Evolutionary conservation across 306 rosid genomes (phyloP).

Genomic region (Citrullus mucosospermus): DNA sequence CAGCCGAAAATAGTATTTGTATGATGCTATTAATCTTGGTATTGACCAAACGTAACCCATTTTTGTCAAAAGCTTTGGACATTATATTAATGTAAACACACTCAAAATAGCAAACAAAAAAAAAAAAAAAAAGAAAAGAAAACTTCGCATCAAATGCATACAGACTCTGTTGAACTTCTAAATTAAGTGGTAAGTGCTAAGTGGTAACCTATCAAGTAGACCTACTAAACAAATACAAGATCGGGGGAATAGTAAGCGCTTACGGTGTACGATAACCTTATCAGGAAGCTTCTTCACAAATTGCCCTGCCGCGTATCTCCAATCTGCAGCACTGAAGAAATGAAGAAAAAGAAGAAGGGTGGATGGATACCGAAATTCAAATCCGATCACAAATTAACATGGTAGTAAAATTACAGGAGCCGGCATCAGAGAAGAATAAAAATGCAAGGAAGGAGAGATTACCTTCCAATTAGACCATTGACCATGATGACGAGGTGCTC

Average conservation of each 20-base stretch:
- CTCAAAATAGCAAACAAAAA: not conserved
- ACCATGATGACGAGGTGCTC: slow-evolving; percentile 77
- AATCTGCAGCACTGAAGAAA: slow-evolving; percentile 65
- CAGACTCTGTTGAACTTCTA: not conserved
- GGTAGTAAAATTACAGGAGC: not conserved
- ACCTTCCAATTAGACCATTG: slow-evolving; percentile 83
- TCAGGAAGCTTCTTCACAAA: slow-evolving; percentile 66
- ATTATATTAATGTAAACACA: not conserved
- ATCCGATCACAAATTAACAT: not conserved
- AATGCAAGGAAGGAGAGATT: not conserved
- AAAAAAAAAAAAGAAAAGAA: not conserved
- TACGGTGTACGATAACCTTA: slow-evolving; percentile 77
- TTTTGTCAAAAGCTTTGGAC: not conserved
- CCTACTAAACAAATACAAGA: not conserved
- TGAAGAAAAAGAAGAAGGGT: not conserved
- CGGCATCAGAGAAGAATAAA: not conserved
- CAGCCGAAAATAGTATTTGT: not conserved
- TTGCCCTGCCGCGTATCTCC: slow-evolving; percentile 74
- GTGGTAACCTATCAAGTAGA: not conserved
- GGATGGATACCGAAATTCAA: not conserved
- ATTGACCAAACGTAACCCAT: not conserved
- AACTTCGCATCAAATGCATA: not conserved
- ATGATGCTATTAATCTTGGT: not conserved
- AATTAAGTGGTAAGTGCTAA: not conserved
- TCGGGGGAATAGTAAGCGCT: slow-evolving; percentile 23